Percentiles rank a stretch among this genome's conserved stretches.
These are phyloP conservation scores for Cymbopogon flexuosus DNA, from an alignment of 202 grass and related monocot species.

Conservation along the genomic window DNA sequence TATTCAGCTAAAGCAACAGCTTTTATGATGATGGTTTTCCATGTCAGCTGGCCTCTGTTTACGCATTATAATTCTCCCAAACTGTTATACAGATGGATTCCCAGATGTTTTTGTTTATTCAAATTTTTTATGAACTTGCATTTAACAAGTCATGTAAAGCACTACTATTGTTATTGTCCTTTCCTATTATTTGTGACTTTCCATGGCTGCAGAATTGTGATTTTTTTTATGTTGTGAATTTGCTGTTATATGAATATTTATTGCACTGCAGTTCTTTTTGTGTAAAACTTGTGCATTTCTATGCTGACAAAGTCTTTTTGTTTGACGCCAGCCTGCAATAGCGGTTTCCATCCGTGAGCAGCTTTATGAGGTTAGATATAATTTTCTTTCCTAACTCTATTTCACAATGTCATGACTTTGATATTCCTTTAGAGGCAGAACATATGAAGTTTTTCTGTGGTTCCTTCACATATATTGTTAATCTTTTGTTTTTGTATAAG, in stretches of 20 bases:
- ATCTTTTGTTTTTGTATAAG: not conserved
- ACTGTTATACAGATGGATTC: not conserved
- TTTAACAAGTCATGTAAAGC: not conserved
- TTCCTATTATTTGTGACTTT: not conserved
- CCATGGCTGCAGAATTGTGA: not conserved
- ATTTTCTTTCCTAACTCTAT: not conserved
- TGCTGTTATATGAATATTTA: not conserved
- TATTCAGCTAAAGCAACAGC: not conserved
- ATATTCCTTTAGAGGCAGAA: not conserved
- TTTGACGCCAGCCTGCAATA: too few relatives aligned
- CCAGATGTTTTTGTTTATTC: not conserved
- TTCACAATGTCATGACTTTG: not conserved
- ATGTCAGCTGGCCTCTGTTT: not conserved
- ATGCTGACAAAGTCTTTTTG: too few relatives aligned
- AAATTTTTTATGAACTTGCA: not conserved
- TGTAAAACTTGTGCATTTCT: too few relatives aligned
- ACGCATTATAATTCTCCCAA: not conserved
- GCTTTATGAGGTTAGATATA: too few relatives aligned
- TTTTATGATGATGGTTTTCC: not conserved
- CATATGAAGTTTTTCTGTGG: not conserved
- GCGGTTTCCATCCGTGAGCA: too few relatives aligned
- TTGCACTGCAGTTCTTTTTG: not conserved
- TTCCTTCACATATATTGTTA: constrained; percentile 1
- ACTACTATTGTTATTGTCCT: not conserved
- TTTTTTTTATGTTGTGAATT: not conserved